Evolutionary conservation across 169 alveolate genomes (phyloP).

Genomic region (Cyclospora cayetanensis): DNA sequence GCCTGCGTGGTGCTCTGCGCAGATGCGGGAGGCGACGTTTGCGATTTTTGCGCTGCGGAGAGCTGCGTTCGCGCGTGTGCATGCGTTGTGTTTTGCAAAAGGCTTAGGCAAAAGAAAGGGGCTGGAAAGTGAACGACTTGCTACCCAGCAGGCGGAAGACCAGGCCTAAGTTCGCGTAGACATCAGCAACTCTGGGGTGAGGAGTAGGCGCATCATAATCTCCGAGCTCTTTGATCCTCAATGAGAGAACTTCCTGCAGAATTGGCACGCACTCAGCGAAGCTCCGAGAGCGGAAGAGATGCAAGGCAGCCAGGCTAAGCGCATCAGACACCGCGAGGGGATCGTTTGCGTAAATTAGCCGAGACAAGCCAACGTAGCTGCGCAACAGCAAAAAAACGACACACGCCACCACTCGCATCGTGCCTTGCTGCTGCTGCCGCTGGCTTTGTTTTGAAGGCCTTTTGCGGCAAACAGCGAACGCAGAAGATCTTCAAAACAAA

Average conservation of each 20-base stretch:
- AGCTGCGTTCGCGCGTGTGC: background rate
- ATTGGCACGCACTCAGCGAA: constrained; percentile 59
- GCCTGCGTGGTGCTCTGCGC: background rate
- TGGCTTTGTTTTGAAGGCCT: no score
- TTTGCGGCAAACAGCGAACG: no score
- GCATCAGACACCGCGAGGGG: background rate
- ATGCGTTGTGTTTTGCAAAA: background rate
- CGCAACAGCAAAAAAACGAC: no score
- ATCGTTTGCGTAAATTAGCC: background rate
- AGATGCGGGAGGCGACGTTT: background rate
- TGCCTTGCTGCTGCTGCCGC: no score
- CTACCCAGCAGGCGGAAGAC: constrained; percentile 72
- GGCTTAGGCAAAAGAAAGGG: background rate
- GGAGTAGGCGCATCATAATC: constrained; percentile 67
- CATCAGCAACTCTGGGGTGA: constrained; percentile 78
- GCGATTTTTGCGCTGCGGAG: background rate
- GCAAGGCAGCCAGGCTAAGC: constrained; percentile 68
- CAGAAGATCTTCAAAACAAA: no score
- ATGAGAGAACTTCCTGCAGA: constrained; percentile 59
- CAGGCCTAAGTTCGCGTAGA: constrained; percentile 75
- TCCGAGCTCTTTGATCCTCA: constrained; percentile 51
- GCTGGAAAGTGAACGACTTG: background rate
- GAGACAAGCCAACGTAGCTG: background rate
- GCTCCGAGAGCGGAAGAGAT: constrained; percentile 67
- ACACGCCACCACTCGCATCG: no score